A percentile compares a stretch with the other conserved stretches of the same genome.
These are phyloP conservation scores for Diaporthe sp. DNA, from an alignment of 2,329 filamentous ascomycete species.

Conservation along the genomic window DNA sequence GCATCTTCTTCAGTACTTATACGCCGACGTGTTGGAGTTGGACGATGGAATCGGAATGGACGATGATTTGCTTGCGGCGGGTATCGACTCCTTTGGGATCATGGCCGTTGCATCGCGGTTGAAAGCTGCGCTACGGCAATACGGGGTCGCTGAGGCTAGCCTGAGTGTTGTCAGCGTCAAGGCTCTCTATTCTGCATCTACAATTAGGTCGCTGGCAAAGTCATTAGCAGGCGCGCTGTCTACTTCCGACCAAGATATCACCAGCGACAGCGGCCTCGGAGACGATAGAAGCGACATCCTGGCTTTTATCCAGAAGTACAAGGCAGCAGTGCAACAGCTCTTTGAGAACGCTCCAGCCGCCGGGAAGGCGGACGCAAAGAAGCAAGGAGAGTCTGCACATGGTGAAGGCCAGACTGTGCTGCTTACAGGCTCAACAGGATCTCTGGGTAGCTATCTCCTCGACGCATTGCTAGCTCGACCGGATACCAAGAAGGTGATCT, in stretches of 20 bases:
- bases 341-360: background rate
- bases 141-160: constrained; percentile 1
- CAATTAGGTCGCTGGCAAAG: constrained; percentile 1
- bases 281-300: background rate
- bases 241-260: background rate
- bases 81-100: constrained; percentile 5
- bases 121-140: constrained; percentile 9
- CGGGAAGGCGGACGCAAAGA: background rate
- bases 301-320: constrained; percentile 40
- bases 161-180: background rate
- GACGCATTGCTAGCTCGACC: constrained; percentile 52
- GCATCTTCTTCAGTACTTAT: background rate
- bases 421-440: constrained; percentile 65
- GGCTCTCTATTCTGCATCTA: constrained; percentile 12
- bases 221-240: background rate
- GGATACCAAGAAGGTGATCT: constrained; percentile 58
- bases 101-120: background rate
- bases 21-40: constrained; percentile 6
- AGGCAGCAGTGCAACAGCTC: constrained; percentile 1
- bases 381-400: background rate
- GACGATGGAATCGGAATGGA: background rate
- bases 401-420: constrained; percentile 43
- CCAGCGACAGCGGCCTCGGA: background rate
- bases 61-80: constrained; percentile 3
- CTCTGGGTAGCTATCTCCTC: constrained; percentile 63